These are phyloP conservation scores for Leccinum rimulosum DNA, from an alignment of 768 basidiomycete genomes.

Conservation along the genomic window DNA sequence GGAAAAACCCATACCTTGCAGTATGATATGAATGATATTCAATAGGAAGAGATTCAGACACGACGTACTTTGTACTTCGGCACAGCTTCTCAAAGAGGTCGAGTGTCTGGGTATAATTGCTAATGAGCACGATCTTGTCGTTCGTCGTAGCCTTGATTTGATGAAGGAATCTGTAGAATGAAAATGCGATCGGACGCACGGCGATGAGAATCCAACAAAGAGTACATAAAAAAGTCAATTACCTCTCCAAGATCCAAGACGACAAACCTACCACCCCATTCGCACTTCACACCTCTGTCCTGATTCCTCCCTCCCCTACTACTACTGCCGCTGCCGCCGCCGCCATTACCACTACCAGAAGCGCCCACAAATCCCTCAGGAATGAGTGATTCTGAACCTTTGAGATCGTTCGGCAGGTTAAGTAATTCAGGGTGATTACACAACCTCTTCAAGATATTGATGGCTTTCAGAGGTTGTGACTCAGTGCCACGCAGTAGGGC, in stretches of 20 bases:
- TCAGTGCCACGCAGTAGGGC: constrained; percentile 82
- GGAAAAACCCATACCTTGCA: constrained; percentile 80
- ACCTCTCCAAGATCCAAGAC: constrained; percentile 97
- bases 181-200: background rate
- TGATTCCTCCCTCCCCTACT: constrained; percentile 43
- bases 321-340: constrained; percentile 32
- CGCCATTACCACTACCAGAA: background rate
- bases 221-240: constrained; percentile 8
- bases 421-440: constrained; percentile 95
- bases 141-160: constrained; percentile 76
- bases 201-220: background rate
- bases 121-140: constrained; percentile 96
- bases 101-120: constrained; percentile 94
- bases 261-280: constrained; percentile 89
- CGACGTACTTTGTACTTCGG: constrained; percentile 71
- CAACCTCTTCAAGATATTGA: constrained; percentile 90
- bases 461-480: constrained; percentile 94
- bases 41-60: background rate
- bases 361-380: constrained; percentile 79
- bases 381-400: constrained; percentile 76
- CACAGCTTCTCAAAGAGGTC: constrained; percentile 91
- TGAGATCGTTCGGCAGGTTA: constrained; percentile 78
- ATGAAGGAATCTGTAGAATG: constrained; percentile 69
- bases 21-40: background rate
- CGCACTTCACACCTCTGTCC: constrained; percentile 53